Evolutionary conservation across 306 rosid species (phyloP), one percentile per base, ranked within the genome.

Genomic region (Lathyrus tuberosus): DNA sequence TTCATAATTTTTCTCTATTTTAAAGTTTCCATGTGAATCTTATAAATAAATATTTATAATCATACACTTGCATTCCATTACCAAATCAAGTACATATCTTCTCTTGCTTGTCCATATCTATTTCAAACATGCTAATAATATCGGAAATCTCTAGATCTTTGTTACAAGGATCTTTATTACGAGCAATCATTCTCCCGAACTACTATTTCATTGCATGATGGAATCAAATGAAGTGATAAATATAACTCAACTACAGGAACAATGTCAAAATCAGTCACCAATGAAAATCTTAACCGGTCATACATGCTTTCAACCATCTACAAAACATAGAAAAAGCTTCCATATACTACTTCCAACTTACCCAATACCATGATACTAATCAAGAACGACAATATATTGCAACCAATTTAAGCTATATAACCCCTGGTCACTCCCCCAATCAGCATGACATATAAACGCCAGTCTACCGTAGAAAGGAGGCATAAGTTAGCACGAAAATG

Each of bases 221-320:
- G 44, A 22, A 65, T 67, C 49, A 65, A 56, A 53, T 46, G 57
- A 56, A 56, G 69, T 26, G 16, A 18, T 62, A 52, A 18, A 66
- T 38, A 71, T 28, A 54, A 64, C 72, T 65, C 72, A 46, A 37
- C 24, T 10, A 57, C n/a, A 42, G 2, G 6, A 48, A 35, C 11
- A 46, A 30, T 20, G 31, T 28, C 65, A 73, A 37, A 8, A 51
- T 41, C 47, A 56, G 62, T 17, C 38, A 54, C 35, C 48, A 28
- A 52, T 12, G 26, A 30, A 11, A 73, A 48, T 68, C 65, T 70
- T 26, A 31, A 49, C 52, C 2, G 10, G 48, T 7, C 7, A 48
- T 49, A 14, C 63, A 74, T 74, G 38, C 68, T 59, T 74, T 59
- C 68, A 70, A 68, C 74, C 17, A 73, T 51, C 42, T 28, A 52